phyloP scores from a whole-genome alignment of 805 yeast genomes.

The Candida hungchunana region DNA sequence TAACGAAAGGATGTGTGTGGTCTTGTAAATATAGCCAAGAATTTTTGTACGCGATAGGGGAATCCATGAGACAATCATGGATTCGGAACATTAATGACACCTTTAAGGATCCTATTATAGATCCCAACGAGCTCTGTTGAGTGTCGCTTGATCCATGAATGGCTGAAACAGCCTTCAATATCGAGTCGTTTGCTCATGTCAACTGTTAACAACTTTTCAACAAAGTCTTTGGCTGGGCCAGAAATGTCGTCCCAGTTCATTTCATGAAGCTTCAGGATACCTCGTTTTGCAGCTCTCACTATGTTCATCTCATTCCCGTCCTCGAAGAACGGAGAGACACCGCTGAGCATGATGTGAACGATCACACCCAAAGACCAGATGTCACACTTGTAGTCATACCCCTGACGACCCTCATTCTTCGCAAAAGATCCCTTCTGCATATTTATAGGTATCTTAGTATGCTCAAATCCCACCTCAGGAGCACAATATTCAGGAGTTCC shows the following conservation, averaged over 20 bases:
- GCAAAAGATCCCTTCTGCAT: conserved; percentile 3
- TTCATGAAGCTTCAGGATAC: conserved; percentile 35
- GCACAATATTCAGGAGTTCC: conserved; percentile 73
- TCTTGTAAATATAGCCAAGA: no score
- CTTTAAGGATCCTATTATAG: conserved; percentile 29
- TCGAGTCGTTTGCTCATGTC: conserved; percentile 35
- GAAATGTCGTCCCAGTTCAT: conserved; percentile 42
- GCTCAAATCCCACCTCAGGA: conserved; percentile 57
- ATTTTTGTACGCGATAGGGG: no score
- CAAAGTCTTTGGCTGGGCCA: conserved; percentile 41
- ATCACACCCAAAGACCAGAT: conserved; percentile 68
- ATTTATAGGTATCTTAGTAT: conserved; percentile 25
- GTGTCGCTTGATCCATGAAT: conserved; percentile 46
- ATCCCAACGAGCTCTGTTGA: conserved; percentile 30
- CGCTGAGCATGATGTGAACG: conserved; percentile 54
- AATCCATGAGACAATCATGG: no score
- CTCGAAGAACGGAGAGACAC: conserved; percentile 59
- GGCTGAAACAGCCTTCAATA: conserved; percentile 37
- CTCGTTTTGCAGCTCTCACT: conserved; percentile 38
- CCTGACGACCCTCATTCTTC: conserved; percentile 19
- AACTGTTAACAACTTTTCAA: conserved; percentile 34
- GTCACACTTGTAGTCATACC: conserved; percentile 57
- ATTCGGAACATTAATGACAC: not conserved
- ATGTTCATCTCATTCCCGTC: conserved; percentile 39
- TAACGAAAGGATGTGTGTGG: no score